Evolutionary conservation across 768 basidiomycete genomes (phyloP), one percentile per base, ranked within the genome.

Genomic region (Lactarius hatsudake): DNA sequence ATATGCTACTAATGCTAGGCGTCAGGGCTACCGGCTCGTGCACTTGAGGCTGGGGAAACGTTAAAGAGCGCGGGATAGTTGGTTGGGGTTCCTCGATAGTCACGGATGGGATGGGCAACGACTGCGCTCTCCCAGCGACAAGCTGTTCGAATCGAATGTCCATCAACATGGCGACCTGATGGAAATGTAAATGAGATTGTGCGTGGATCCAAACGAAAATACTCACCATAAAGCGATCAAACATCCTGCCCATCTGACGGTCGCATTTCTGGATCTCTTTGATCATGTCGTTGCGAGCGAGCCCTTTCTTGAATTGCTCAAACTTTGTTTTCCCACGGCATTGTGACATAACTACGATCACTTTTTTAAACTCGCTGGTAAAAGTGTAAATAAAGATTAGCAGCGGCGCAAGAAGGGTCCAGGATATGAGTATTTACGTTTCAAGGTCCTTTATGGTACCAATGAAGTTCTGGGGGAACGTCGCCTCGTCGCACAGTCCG

Each of bases 81-180:
- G 34, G 36, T n/a, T 55, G 59, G 6, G 60, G 43, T 36, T 18
- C 60, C 26, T 61, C 43, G 10, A 45, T 18, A 8, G 32, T 10
- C 28, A 61, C 43, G 8, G 54, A n/a, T 1, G 54, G 63, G 20
- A 40, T 20, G 3, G 59, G 43, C 13, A 26, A 38, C 6, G 60
- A 58, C 13, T 63, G 61, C 53, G 57, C 66, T 32, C 30, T 67
- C 30, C 59, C 66, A 7, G 66, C 17, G 17, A 8, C 42, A 26
- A 63, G 34, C 26, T 67, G 66, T 26, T 63, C 34, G 45, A 67
- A 63, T 8, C 62, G 48, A 30, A 67, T 63, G 59, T 67, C 62
- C 12, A 67, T 6, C 26, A 63, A 8, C 62, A 67, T 55, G 26
- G 66, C 62, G 30, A 62, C 23, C 66, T 67, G 2, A 34, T 20